phyloP scores from a whole-genome alignment of 129 eudicot species.

The Arctium lappa region DNA sequence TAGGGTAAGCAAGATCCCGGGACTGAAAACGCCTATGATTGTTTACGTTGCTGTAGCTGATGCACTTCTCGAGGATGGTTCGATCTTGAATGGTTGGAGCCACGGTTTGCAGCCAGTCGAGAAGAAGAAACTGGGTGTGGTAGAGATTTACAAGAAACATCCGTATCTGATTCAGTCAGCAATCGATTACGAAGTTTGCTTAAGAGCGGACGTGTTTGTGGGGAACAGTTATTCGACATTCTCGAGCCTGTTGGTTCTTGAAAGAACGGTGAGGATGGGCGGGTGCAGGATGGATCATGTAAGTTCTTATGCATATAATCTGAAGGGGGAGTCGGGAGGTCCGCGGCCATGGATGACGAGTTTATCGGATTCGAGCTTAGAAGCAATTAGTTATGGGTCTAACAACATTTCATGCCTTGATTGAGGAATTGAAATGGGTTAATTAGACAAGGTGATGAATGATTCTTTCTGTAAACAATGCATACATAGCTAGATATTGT shows the following conservation, averaged over 20 bases:
- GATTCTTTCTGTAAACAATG: not conserved
- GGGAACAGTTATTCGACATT: constrained; percentile 96
- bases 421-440: not conserved
- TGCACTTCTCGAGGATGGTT: constrained; percentile 72
- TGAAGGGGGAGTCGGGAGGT: constrained; percentile 39
- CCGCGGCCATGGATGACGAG: constrained; percentile 63
- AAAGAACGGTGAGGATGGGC: constrained; percentile 40
- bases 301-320: constrained; percentile 62
- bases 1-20: constrained; percentile 58
- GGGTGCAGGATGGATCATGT: constrained; percentile 44
- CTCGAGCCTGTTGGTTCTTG: constrained; percentile 83
- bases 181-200: constrained; percentile 90
- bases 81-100: constrained; percentile 67
- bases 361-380: constrained; percentile 53
- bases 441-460: not conserved
- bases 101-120: constrained; percentile 68
- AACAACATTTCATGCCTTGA: constrained; percentile 40
- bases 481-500: not conserved
- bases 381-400: constrained; percentile 70
- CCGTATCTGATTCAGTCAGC: constrained; percentile 84
- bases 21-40: constrained; percentile 39
- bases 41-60: constrained; percentile 88
- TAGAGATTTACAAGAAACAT: constrained; percentile 48
- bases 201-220: constrained; percentile 69
- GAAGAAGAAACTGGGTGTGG: constrained; percentile 68